Base-by-base conservation (phyloP, 2,329 filamentous ascomycete genomes). In the Nigrograna mackinnonii region DNA sequence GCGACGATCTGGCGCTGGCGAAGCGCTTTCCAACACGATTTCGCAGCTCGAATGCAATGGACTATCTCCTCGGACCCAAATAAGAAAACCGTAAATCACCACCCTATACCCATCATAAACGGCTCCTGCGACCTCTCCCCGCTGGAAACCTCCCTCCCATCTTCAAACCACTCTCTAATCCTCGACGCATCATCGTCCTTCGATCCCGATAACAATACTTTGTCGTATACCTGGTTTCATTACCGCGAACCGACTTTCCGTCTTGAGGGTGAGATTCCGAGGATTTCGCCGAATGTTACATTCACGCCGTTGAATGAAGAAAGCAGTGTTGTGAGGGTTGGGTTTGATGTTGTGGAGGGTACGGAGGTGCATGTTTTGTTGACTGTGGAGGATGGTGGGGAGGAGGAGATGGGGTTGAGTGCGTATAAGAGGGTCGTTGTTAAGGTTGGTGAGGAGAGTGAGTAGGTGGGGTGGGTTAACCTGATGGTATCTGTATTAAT, bases 1-100 rank as follows among this genome's bases (percentile, higher is more conserved):
- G 71, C 67, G 3, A 68, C 66, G 12, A 68, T 74, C 39, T 74
- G 71, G 71, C 61, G 71, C 14, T 74, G 71, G 71, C 48, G 70
- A 9, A 43, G 68, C 12, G 63, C 62, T 7, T 74, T 58, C 52
- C 72, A 74, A 41, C 59, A 69, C 41, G 71, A 74, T 46, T 73
- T 75, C 47, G 69, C 70, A 6, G 65, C 69, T 2, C 54, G 72
- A 6, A 72, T 75, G 37, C 62, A 67, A 40, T 74, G 71, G 72
- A 45, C 41, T 1, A 12, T 47, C 5, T 18, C 31, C 9, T 11
- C 11, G 11, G 31, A 33, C 31, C 18, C 18, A 11, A 33, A 17
- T 17, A 36, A 37, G 3, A 22, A 34, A 24, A 37, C 36, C 22
- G 44, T 37, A 17, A 52, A 55, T 31, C 52, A 55, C 22, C 44